Conservation (phyloP, 2,329 filamentous ascomycete genomes). For the Monilinia vaccinii-corymbosi region DNA sequence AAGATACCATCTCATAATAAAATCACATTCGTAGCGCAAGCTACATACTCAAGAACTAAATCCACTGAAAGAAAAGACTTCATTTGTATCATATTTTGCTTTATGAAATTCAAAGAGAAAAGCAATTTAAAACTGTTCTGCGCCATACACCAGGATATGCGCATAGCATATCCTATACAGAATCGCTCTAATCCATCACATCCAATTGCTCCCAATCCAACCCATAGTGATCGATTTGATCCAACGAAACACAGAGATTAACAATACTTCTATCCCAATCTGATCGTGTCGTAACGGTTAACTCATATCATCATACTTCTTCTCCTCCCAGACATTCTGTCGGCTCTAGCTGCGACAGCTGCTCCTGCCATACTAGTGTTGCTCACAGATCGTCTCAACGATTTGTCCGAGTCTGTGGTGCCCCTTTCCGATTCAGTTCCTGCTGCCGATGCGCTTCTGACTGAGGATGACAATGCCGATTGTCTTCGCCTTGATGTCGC, state of each 20-base stretch:
- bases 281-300: slow-evolving; percentile 10
- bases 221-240: neutral
- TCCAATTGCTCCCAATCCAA: neutral
- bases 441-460: slow-evolving; percentile 13
- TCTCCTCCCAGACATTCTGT: slow-evolving; percentile 26
- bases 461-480: slow-evolving; percentile 19
- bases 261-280: slow-evolving; percentile 2
- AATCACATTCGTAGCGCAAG: neutral
- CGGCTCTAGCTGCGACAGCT: slow-evolving; percentile 19
- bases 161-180: neutral
- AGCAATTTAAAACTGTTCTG: neutral
- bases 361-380: slow-evolving; percentile 13
- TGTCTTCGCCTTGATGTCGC: slow-evolving; percentile 24
- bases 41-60: neutral
- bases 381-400: slow-evolving; percentile 17
- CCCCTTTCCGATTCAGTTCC: slow-evolving; percentile 12
- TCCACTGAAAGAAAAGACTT: slow-evolving; percentile 14
- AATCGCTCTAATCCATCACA: slow-evolving; percentile 3
- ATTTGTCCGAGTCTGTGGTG: slow-evolving; percentile 14
- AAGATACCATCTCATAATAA: neutral
- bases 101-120: slow-evolving; percentile 13
- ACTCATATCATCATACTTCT: slow-evolving; percentile 32
- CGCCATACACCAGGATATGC: slow-evolving; percentile 2
- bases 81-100: slow-evolving; percentile 27
- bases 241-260: slow-evolving; percentile 3